Evolutionary conservation across 2,329 filamentous ascomycete genomes (phyloP).

Genomic region (Aspergillus novofumigatus): DNA sequence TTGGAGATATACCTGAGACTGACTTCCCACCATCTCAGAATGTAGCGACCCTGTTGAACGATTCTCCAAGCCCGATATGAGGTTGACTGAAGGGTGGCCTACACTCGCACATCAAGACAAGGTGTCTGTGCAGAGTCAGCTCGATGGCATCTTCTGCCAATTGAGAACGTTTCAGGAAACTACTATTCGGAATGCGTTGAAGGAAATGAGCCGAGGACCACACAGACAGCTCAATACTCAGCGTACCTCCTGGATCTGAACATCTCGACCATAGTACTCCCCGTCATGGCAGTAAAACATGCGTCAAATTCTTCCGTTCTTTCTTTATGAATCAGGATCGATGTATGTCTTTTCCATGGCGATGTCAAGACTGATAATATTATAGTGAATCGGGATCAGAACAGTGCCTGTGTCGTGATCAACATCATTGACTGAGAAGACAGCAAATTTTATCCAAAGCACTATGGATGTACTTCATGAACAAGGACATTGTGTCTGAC

Average conservation of each 20-base stretch:
- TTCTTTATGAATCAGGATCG: conserved; percentile 13
- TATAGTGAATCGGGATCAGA: conserved; percentile 20
- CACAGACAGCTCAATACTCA: conserved; percentile 16
- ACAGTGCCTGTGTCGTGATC: conserved; percentile 14
- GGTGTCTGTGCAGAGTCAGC: conserved; percentile 16
- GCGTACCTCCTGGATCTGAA: background rate
- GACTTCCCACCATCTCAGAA: too few species aligned
- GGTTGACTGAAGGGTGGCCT: conserved; percentile 21
- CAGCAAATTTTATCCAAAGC: conserved; percentile 28
- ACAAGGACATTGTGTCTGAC: conserved; percentile 14
- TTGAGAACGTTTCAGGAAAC: conserved; percentile 21
- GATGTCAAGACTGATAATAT: conserved; percentile 23
- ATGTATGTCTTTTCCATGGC: conserved; percentile 24
- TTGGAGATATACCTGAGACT: too few species aligned
- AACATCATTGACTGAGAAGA: conserved; percentile 31
- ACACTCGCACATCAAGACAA: conserved; percentile 18
- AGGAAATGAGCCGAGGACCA: conserved; percentile 24
- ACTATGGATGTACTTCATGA: conserved; percentile 24
- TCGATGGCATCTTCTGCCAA: conserved; percentile 11
- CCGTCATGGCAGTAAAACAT: conserved; percentile 17
- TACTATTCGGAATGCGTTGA: conserved; percentile 16
- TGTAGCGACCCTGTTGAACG: too few species aligned
- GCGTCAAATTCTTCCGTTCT: conserved; percentile 20
- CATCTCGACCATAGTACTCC: conserved; percentile 21
- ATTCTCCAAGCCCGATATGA: too few species aligned